Percentiles rank a stretch among this genome's conserved stretches.
These are phyloP conservation scores for Kalaharituber pfeilii DNA, from an alignment of 2,329 filamentous ascomycete genomes.

Conservation along the genomic window DNA sequence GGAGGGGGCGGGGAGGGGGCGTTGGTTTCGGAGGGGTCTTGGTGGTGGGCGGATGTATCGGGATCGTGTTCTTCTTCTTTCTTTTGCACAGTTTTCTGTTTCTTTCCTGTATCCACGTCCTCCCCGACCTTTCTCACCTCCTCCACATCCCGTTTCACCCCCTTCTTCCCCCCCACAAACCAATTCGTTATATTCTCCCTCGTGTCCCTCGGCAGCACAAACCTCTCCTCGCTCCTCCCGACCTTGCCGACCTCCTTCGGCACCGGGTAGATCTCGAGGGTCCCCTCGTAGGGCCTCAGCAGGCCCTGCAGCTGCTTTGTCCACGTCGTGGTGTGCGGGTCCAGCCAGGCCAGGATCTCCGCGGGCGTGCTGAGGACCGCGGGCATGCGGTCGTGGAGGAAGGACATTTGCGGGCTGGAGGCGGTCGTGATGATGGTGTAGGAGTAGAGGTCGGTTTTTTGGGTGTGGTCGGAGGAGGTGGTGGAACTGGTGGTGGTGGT, in stretches of 20 bases:
- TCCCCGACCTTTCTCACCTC: no score
- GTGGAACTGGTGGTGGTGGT: conserved; percentile 46
- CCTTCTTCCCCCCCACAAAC: conserved; percentile 38
- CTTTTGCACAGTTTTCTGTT: no score
- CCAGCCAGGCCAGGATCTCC: conserved; percentile 55
- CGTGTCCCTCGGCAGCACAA: conserved; percentile 67
- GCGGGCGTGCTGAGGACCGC: conserved; percentile 61
- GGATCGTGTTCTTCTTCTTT: no score
- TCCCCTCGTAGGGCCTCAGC: conserved; percentile 60
- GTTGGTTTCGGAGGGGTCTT: no score
- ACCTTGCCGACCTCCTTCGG: conserved; percentile 84
- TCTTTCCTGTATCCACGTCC: no score
- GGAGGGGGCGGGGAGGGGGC: no score
- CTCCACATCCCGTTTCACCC: no score
- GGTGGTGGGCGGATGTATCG: no score
- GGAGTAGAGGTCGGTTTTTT: conserved; percentile 42
- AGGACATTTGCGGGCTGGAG: conserved; percentile 64
- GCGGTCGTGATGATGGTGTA: conserved; percentile 90
- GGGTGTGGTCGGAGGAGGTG: conserved; percentile 35
- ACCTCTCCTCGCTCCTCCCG: conserved; percentile 70
- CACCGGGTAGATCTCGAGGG: conserved; percentile 72
- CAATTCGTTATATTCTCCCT: conserved; percentile 89
- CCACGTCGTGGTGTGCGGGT: conserved; percentile 57
- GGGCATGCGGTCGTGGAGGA: conserved; percentile 90
- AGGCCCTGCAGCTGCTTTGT: conserved; percentile 57